Base-by-base conservation (phyloP, 2,329 filamentous ascomycete genomes). In the Aspergillus hortae region DNA sequence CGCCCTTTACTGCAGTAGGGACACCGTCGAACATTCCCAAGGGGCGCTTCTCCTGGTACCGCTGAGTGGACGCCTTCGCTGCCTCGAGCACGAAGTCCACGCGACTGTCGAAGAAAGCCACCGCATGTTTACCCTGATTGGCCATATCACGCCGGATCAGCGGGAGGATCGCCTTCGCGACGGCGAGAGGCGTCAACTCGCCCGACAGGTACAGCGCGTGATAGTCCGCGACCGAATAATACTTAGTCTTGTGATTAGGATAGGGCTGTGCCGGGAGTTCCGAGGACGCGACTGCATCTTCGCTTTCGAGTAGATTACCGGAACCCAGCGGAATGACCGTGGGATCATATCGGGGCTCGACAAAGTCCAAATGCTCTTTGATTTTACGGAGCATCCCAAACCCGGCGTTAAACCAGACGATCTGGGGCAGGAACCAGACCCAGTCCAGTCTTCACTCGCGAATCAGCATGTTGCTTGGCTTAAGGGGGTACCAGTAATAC, bases 1-100 rank as follows among this genome's bases (percentile, higher is more conserved):
- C 88, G 61, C 91, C 88, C 71, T 92, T 92, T 61, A 91, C 81
- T 1, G 85, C 86, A 36, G 91, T 80, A 0, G 89, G 89, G 1
- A 92, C 83, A 9, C 89, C 89, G 61, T 92, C 89, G 3, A 92
- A 74, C 9, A 87, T 68, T n/a, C 87, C 77, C 7, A 88, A 68
- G 1, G 83, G 79, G 55, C 78, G 77, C 0, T 86, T 85, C 9
- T 77, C 74, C 45, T 80, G 79, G 68, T 85, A 92, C 21, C 89
- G 78, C 61, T 80, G 75, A 0, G 88, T 86, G 1, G 88, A 90
- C 6, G 79, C 85, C 59, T 77, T 77, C 0, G 89, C 89, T 0
- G 87, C 85, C 33, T 78, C 77, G 3, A 84, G 73, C 0, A 86
- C 80, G 19, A 80, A 69, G 15, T 85, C 80, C 9, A 77, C 77